Conservation (phyloP, 1,284 basidiomycete species). For the Ceratobasidium sp. region DNA sequence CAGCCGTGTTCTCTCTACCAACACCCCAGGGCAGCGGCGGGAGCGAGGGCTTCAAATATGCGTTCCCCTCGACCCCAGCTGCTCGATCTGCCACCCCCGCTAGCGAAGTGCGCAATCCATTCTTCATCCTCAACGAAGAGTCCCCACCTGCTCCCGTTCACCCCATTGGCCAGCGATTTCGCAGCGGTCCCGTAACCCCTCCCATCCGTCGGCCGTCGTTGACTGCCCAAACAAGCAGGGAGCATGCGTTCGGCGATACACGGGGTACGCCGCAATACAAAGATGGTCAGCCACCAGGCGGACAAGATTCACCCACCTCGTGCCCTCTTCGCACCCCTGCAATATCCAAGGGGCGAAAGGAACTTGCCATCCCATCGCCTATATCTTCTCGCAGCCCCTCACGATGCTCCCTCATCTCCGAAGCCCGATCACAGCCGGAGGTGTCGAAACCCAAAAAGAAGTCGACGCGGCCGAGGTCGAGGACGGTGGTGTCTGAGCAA, state of each 20-base stretch:
- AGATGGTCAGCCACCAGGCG: constrained; percentile 2
- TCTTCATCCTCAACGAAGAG: constrained; percentile 28
- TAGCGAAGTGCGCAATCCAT: constrained; percentile 19
- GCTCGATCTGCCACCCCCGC: background rate
- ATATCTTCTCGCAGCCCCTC: constrained; percentile 2
- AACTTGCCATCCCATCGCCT: background rate
- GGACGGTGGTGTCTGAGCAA: constrained; percentile 1
- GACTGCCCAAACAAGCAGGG: constrained; percentile 18
- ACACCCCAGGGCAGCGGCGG: background rate
- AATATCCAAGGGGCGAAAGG: background rate
- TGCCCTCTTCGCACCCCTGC: constrained; percentile 10
- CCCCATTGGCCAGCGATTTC: background rate
- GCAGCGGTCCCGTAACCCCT: background rate
- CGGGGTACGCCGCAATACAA: constrained; percentile 5
- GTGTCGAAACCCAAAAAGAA: constrained; percentile 16
- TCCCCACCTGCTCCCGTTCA: background rate
- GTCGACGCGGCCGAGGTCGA: constrained; percentile 17
- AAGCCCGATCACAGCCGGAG: constrained; percentile 28
- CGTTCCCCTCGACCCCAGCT: constrained; percentile 17
- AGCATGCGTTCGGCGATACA: constrained; percentile 34
- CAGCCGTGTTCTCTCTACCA: background rate
- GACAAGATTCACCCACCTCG: constrained; percentile 16
- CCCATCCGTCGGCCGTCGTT: constrained; percentile 9
- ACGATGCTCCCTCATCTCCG: background rate
- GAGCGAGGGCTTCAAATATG: constrained; percentile 9